These are phyloP conservation scores for Zizania latifolia DNA, from an alignment of 176 grass and related monocot genomes.

Conservation along the genomic window DNA sequence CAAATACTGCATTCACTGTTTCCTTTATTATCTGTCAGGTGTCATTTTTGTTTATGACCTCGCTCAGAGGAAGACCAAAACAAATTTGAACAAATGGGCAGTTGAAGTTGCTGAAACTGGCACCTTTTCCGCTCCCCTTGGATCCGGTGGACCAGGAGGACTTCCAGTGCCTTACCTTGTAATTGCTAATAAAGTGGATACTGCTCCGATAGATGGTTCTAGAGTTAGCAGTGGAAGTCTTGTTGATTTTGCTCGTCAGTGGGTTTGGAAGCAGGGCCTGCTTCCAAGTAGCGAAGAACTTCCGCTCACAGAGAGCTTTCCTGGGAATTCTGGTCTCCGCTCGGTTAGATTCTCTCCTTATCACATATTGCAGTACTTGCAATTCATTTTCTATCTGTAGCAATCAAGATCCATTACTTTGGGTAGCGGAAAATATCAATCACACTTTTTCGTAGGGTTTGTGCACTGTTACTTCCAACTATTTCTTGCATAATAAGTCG, in stretches of 20 bases:
- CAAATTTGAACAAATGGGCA: slow-evolving; percentile 89
- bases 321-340: slow-evolving; percentile 58
- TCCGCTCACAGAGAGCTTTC: slow-evolving; percentile 76
- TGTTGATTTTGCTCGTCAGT: slow-evolving; percentile 78
- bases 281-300: slow-evolving; percentile 81
- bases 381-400: background rate
- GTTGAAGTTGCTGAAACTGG: slow-evolving; percentile 70
- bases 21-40: slow-evolving; percentile 47
- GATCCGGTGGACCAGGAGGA: slow-evolving; percentile 86
- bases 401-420: background rate
- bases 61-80: slow-evolving; percentile 79
- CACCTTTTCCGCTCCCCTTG: slow-evolving; percentile 73
- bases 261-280: slow-evolving; percentile 85
- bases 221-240: slow-evolving; percentile 76
- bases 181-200: slow-evolving; percentile 84
- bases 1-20: slow-evolving; percentile 12
- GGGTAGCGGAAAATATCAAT: background rate
- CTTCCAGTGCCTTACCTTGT: slow-evolving; percentile 94
- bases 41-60: slow-evolving; percentile 96
- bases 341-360: slow-evolving; percentile 55
- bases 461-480: background rate
- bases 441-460: background rate
- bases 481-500: background rate
- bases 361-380: slow-evolving; percentile 4
- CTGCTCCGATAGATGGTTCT: slow-evolving; percentile 49